These are phyloP conservation scores for Penicillium italicum DNA, from an alignment of 2,329 filamentous ascomycete genomes.

Conservation along the genomic window DNA sequence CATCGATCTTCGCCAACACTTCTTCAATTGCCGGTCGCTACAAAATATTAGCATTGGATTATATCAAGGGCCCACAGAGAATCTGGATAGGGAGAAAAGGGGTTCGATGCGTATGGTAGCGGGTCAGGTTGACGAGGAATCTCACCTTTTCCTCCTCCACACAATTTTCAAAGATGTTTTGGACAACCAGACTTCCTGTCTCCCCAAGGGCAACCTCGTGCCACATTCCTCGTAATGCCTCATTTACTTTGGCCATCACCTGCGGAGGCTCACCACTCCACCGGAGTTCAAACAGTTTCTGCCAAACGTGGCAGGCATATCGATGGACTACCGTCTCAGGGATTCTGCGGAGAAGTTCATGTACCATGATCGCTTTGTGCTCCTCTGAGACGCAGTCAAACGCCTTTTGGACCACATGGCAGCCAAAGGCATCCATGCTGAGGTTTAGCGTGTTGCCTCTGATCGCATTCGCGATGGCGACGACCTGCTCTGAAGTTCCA, in stretches of 20 bases:
- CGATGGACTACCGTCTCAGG: conserved; percentile 97
- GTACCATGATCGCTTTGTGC: conserved; percentile 98
- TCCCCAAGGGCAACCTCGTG: conserved; percentile 96
- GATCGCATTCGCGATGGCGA: conserved; percentile 91
- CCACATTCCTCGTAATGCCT: conserved; percentile 94
- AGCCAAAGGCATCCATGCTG: conserved; percentile 98
- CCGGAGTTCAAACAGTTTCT: conserved; percentile 96
- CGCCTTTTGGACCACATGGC: conserved; percentile 96
- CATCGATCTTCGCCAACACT: conserved; percentile 89
- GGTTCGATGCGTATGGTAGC: not conserved
- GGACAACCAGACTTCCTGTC: conserved; percentile 94
- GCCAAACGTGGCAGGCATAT: conserved; percentile 98
- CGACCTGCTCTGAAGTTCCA: conserved; percentile 87
- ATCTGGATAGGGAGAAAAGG: not conserved
- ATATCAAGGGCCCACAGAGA: not conserved
- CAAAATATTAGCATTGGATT: conserved; percentile 19
- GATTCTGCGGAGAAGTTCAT: conserved; percentile 89
- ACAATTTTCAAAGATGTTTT: conserved; percentile 99
- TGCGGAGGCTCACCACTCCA: conserved; percentile 94
- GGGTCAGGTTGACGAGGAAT: conserved; percentile 4
- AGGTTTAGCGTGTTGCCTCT: conserved; percentile 89
- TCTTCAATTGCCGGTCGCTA: conserved; percentile 96
- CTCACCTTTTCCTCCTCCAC: conserved; percentile 94
- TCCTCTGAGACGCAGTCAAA: conserved; percentile 97
- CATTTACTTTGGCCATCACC: conserved; percentile 98